Evolutionary conservation across 2,329 filamentous ascomycete genomes (phyloP), one percentile per base, ranked within the genome.

Genomic region (Apiospora koreana): DNA sequence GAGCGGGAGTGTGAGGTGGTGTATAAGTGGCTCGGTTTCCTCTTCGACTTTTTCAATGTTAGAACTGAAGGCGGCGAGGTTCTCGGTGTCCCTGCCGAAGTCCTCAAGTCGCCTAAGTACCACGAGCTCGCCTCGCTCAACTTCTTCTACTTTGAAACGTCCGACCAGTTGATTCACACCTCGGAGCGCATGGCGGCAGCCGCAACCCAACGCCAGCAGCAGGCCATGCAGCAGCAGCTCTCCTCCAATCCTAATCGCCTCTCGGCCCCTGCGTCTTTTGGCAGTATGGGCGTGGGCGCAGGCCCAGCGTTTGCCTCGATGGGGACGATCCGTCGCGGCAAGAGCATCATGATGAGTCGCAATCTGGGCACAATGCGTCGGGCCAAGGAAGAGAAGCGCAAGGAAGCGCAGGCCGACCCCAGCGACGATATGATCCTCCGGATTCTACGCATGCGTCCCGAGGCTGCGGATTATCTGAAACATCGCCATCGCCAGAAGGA

Each of bases 391-490:
- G 95, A 97, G 82, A 98, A 97, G 84, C 88, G 96, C 73, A 94
- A 95, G 76, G 95, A 98, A 80, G 94, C 94, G 1, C 96, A 99
- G 79, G 95, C 96, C 1, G 96, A 98, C 79, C 95, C 96, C 1
- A 97, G 92, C 79, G 96, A 99, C 80, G 96, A 99, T 79, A 98
- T 98, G 93, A 98, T 99, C 74, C 82, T 99, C 76, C 88, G 96
- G 25, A 99, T 99, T 74, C 82, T 99, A 74, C 88, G 96, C 68
- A 99, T 99, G 96, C 87, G 96, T 69, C 94, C 94, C 2, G 96
- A 98, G 83, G 96, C 96, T 3, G 88, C 91, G 66, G 85, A 89
- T 43, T 99, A 99, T 81, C 86, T 99, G 72, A 94, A 93, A 77
- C 95, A 98, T 80, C 87, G 96, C 54, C 95, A 94, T 79, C 88